Conservation (phyloP, 1,284 basidiomycete species). For the Ganoderma resinaceum region DNA sequence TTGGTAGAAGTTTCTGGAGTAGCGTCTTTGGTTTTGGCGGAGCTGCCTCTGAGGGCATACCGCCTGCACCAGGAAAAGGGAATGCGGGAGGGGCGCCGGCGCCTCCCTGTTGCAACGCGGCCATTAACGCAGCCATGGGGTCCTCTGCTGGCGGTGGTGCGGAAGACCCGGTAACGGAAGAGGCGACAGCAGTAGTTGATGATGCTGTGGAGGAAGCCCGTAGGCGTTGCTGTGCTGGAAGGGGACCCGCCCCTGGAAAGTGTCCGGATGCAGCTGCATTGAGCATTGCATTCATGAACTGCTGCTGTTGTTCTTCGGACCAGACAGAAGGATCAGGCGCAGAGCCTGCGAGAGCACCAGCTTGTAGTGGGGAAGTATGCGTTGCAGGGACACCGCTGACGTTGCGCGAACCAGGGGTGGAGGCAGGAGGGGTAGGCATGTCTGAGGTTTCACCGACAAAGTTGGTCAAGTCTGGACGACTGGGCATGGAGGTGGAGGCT, state of each 20-base stretch:
- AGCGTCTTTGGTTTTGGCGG: conserved; percentile 48
- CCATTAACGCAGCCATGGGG: conserved; percentile 43
- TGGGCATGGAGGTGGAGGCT: conserved; percentile 42
- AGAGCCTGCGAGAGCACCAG: conserved; percentile 32
- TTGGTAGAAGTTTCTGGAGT: conserved; percentile 65
- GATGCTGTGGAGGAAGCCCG: conserved; percentile 21
- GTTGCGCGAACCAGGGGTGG: conserved; percentile 35
- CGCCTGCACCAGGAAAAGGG: conserved; percentile 26
- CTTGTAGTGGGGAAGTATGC: conserved; percentile 38
- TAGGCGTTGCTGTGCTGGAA: conserved; percentile 27
- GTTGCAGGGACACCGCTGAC: conserved; percentile 23
- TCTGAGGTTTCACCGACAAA: conserved; percentile 70
- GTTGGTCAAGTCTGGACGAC: conserved; percentile 42
- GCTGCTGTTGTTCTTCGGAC: conserved; percentile 69
- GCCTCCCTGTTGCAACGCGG: conserved; percentile 36
- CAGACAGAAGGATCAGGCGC: conserved; percentile 61
- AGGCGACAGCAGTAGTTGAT: conserved; percentile 25
- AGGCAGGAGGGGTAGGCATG: conserved; percentile 52
- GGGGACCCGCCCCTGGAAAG: conserved; percentile 17
- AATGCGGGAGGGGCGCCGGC: conserved; percentile 25
- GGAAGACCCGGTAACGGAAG: conserved; percentile 12
- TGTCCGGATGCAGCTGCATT: conserved; percentile 36
- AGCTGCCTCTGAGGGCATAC: conserved; percentile 20
- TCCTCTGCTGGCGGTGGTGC: conserved; percentile 30
- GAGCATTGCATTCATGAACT: conserved; percentile 71